phyloP scores from a whole-genome alignment of 768 basidiomycete genomes.

The Cytidiella melzeri region DNA sequence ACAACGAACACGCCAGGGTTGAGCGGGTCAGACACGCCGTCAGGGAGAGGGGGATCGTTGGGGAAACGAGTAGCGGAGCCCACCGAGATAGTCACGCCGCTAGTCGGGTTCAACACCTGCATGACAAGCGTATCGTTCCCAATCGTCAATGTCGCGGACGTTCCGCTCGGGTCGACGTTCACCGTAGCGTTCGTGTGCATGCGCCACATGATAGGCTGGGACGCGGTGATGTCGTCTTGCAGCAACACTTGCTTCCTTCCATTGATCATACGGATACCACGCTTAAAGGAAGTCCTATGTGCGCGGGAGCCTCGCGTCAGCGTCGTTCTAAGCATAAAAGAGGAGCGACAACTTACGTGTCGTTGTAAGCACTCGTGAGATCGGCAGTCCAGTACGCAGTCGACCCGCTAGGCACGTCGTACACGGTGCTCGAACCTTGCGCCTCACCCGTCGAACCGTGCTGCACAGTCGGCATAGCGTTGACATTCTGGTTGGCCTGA shows the following conservation, averaged over 20 bases:
- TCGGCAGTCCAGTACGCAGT: slow-evolving; percentile 81
- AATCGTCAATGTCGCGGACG: slow-evolving; percentile 69
- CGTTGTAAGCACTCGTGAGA: slow-evolving; percentile 68
- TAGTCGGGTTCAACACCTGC: slow-evolving; percentile 57
- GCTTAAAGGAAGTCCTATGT: slow-evolving; percentile 61
- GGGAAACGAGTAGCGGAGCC: slow-evolving; percentile 47
- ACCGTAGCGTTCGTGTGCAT: slow-evolving; percentile 94
- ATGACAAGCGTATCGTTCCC: slow-evolving; percentile 64
- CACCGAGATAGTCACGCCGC: slow-evolving; percentile 59
- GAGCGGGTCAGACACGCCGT: slow-evolving; percentile 53
- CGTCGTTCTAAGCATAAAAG: slow-evolving; percentile 1
- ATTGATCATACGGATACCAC: slow-evolving; percentile 83
- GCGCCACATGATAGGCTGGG: slow-evolving; percentile 70
- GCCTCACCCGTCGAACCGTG: slow-evolving; percentile 44
- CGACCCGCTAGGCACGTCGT: slow-evolving; percentile 53
- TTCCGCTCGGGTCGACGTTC: slow-evolving; percentile 44
- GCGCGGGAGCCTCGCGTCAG: slow-evolving; percentile 12
- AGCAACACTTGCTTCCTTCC: slow-evolving; percentile 81
- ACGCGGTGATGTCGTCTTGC: slow-evolving; percentile 81
- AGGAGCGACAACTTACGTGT: slow-evolving; percentile 44
- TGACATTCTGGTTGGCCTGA: slow-evolving; percentile 74
- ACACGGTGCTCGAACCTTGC: slow-evolving; percentile 85
- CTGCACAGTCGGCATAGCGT: slow-evolving; percentile 47
- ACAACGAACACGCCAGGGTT: slow-evolving; percentile 82
- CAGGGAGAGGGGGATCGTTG: slow-evolving; percentile 59